Evolutionary conservation across 2,329 filamentous ascomycete genomes (phyloP), one percentile per base, ranked within the genome.

Genomic region (Fusarium keratoplasticum): DNA sequence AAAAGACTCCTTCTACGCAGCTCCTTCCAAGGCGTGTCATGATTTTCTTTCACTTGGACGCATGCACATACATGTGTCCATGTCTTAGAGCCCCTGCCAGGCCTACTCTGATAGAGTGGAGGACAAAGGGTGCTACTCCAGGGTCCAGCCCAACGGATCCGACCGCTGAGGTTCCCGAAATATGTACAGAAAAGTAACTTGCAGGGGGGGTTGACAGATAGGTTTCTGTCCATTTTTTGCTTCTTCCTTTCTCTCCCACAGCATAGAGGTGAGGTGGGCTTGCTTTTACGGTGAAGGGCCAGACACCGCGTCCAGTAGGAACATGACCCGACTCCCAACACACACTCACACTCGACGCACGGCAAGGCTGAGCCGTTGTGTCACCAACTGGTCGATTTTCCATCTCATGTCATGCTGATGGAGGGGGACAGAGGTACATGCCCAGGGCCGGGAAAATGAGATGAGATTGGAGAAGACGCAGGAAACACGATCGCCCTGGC

Each of bases 301-400:
- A 22, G 40, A 61, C 42, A 20, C 35, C 50, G 18, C 62, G 31
- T 40, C 71, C 72, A 74, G 68, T 72, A 72, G 71, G 71, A 72
- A 74, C 55, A 38, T 50, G 22, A 66, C 65, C 71, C 71, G 64
- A 55, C 38, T 50, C 72, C 68, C 54, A 70, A 47, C 35, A 52
- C 65, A 31, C 52, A 31, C 55, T 16, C 25, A 22, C 54, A 57
- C 54, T 31, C 27, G 18, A 57, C 27, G 57, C 35, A 35, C 16
- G 33, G 16, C 68, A 74, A 72, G 72, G 71, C 71, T 74, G 71
- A 74, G 58, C 27, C 47, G 71, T 27, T 74, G 64, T 74, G 71
- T 61, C 54, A 72, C 71, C 72, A 63, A 66, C 68, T 54, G 29
- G 35, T 35, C 52, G 33, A 33, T 47, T 58, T 54, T 31, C 40